phyloP scores from a whole-genome alignment of 306 rosid species.

The Trifolium repens region DNA sequence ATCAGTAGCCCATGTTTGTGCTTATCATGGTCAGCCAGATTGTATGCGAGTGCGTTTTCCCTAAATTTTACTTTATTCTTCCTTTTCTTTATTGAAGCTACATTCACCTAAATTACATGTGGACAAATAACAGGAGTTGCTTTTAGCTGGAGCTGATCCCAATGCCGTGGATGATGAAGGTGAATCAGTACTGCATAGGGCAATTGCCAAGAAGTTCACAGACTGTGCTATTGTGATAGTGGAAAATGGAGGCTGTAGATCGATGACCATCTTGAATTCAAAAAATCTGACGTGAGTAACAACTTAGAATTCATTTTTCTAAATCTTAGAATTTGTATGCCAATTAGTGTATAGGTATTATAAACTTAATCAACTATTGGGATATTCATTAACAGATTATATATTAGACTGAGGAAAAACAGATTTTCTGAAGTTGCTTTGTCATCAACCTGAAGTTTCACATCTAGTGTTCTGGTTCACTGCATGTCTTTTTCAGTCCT shows the following conservation, averaged over 20 bases:
- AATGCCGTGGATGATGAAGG: slow-evolving; percentile 97
- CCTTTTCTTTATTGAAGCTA: slow-evolving; percentile 37
- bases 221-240: slow-evolving; percentile 94
- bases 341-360: slow-evolving; percentile 2
- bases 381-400: slow-evolving; percentile 30
- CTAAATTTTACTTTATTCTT: slow-evolving; percentile 40
- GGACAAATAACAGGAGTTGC: slow-evolving; percentile 70
- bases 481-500: slow-evolving; percentile 11
- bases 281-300: slow-evolving; percentile 84
- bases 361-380: slow-evolving; percentile 30
- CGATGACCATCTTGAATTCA: slow-evolving; percentile 81
- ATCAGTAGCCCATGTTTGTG: slow-evolving; percentile 96
- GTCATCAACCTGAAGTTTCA: slow-evolving; percentile 15
- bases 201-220: slow-evolving; percentile 86
- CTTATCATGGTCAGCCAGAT: slow-evolving; percentile 98
- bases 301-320: not conserved
- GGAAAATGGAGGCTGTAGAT: slow-evolving; percentile 96
- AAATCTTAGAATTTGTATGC: slow-evolving; percentile 25
- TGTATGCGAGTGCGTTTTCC: slow-evolving; percentile 90
- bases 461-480: slow-evolving; percentile 6
- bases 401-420: slow-evolving; percentile 24
- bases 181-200: slow-evolving; percentile 94
- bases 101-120: slow-evolving; percentile 32
- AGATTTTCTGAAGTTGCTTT: slow-evolving; percentile 28
- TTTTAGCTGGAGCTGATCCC: slow-evolving; percentile 97